Evolutionary conservation across 1,284 basidiomycete genomes (phyloP).

Genomic region (Sporisorium sorghi): DNA sequence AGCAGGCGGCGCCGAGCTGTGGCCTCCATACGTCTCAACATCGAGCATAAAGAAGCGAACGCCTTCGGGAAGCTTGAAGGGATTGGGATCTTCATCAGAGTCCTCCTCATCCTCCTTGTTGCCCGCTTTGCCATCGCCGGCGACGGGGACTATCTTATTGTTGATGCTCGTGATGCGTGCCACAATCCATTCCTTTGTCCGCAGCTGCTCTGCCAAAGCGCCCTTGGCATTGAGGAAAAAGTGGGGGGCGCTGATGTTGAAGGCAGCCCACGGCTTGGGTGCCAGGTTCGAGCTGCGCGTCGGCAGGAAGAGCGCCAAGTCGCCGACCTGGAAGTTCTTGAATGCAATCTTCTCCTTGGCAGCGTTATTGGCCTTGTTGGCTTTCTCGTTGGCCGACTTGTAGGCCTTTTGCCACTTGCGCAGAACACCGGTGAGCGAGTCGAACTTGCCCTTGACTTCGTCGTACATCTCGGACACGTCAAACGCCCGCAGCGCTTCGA

Average conservation of each 20-base stretch:
- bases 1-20: constrained; percentile 35
- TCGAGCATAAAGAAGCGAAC: constrained; percentile 92
- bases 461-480: constrained; percentile 81
- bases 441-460: constrained; percentile 80
- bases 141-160: constrained; percentile 75
- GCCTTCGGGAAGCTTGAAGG: constrained; percentile 80
- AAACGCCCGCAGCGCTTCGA: constrained; percentile 76
- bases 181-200: constrained; percentile 84
- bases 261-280: constrained; percentile 61
- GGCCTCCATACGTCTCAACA: constrained; percentile 77
- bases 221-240: constrained; percentile 88
- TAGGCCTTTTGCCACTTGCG: constrained; percentile 97
- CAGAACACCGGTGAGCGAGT: constrained; percentile 76
- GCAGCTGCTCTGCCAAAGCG: constrained; percentile 78
- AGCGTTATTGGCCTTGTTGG: constrained; percentile 72
- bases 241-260: constrained; percentile 85
- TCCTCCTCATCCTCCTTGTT: constrained; percentile 10
- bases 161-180: constrained; percentile 88
- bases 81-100: constrained; percentile 52
- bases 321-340: constrained; percentile 70
- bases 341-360: constrained; percentile 71
- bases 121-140: constrained; percentile 12
- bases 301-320: constrained; percentile 93
- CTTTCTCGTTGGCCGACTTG: constrained; percentile 77
- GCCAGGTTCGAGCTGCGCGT: constrained; percentile 84